phyloP scores from a whole-genome alignment of 1,139 yeast species.

The Saccharomycopsis hybrid region DNA sequence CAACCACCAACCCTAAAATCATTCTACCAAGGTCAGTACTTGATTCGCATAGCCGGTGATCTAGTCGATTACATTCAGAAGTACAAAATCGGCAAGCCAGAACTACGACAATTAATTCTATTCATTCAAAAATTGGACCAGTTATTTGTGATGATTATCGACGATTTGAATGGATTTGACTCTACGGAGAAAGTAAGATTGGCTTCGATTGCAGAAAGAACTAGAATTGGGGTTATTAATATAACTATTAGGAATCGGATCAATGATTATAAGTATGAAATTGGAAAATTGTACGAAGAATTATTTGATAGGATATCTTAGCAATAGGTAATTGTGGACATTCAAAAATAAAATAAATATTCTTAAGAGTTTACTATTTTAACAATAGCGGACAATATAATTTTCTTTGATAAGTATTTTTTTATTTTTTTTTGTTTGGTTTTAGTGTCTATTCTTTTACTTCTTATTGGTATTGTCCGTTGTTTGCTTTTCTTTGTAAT shows the following conservation, averaged over 20 bases:
- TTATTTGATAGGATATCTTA: constrained; percentile 22
- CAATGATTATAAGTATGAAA: constrained; percentile 32
- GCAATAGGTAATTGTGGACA: too few species aligned
- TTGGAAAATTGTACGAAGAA: constrained; percentile 31
- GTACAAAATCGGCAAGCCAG: constrained; percentile 31
- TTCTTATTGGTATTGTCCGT: too few species aligned
- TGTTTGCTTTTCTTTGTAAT: too few species aligned
- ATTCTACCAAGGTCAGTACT: constrained; percentile 56
- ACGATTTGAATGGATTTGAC: constrained; percentile 33
- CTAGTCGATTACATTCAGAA: constrained; percentile 53
- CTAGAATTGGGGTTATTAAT: constrained; percentile 35
- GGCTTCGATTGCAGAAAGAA: constrained; percentile 40
- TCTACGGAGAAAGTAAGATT: constrained; percentile 43
- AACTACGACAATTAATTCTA: constrained; percentile 31
- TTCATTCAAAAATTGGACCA: constrained; percentile 40
- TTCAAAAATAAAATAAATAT: too few species aligned
- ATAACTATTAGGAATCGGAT: constrained; percentile 27
- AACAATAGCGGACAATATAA: too few species aligned
- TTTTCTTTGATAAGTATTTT: too few species aligned
- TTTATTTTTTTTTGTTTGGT: too few species aligned
- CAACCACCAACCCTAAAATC: too few species aligned
- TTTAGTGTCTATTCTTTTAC: too few species aligned
- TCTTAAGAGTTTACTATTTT: too few species aligned
- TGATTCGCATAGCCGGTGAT: constrained; percentile 59
- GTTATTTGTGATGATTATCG: constrained; percentile 37